Conservation (phyloP, 139 green algal species). For the Picochlorum sp. region DNA sequence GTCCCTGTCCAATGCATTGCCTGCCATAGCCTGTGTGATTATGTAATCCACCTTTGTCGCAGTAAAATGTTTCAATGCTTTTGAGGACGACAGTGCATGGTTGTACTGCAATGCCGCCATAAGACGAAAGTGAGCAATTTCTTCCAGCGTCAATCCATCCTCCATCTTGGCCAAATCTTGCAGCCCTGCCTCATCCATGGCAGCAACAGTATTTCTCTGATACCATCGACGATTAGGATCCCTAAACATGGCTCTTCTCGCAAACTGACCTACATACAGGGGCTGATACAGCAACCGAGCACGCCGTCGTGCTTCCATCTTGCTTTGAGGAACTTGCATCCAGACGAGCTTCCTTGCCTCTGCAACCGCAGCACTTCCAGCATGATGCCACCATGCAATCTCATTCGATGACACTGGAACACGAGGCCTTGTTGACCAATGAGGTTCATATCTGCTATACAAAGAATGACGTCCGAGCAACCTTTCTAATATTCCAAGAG, state of each 20-base stretch:
- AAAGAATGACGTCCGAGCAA: slow-evolving; percentile 31
- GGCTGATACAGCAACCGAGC: slow-evolving; percentile 26
- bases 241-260: slow-evolving; percentile 9
- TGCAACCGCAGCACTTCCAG: slow-evolving; percentile 8
- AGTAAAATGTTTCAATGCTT: slow-evolving; percentile 9
- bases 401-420: slow-evolving; percentile 24
- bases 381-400: slow-evolving; percentile 42
- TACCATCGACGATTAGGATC: slow-evolving; percentile 34
- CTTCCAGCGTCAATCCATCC: slow-evolving; percentile 24
- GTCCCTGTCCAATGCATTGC: not conserved
- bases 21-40: slow-evolving; percentile 2
- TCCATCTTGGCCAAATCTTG: slow-evolving; percentile 26
- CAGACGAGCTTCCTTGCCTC: slow-evolving; percentile 14
- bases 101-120: slow-evolving; percentile 33
- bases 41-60: slow-evolving; percentile 34
- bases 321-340: slow-evolving; percentile 16
- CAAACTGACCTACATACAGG: slow-evolving; percentile 22
- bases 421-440: slow-evolving; percentile 33
- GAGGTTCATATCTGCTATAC: slow-evolving; percentile 21
- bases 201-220: slow-evolving; percentile 11
- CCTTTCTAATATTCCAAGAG: slow-evolving; percentile 27
- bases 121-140: slow-evolving; percentile 41
- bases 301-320: slow-evolving; percentile 11
- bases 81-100: slow-evolving; percentile 9
- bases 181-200: slow-evolving; percentile 10